These are phyloP conservation scores for Immersiella caudata DNA, from an alignment of 495 filamentous ascomycete genomes.

Conservation along the genomic window DNA sequence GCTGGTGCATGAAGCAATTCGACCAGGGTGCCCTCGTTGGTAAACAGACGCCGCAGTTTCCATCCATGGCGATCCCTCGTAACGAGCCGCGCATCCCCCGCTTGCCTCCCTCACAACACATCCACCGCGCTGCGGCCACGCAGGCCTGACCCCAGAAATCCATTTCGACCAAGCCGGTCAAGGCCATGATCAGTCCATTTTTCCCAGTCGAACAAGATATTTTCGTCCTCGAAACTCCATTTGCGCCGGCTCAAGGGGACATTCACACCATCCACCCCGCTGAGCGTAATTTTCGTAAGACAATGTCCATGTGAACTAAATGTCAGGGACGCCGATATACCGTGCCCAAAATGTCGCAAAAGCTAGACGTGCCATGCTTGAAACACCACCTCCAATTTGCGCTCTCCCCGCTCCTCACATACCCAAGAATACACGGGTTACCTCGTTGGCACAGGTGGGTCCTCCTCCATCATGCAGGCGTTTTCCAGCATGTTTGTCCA, in stretches of 20 bases:
- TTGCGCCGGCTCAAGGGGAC: not conserved
- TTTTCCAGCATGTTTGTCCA: conserved; percentile 99
- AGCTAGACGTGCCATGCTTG: not conserved
- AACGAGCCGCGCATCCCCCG: not conserved
- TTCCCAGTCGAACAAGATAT: not conserved
- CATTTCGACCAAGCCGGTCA: not conserved
- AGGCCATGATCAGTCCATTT: not conserved
- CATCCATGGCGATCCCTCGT: not conserved
- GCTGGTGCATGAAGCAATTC: not conserved
- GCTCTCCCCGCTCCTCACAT: not conserved
- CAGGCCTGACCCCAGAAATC: conserved; percentile 1
- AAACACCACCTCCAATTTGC: not conserved
- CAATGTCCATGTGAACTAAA: not conserved
- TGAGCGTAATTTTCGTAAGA: not conserved
- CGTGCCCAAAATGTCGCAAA: not conserved
- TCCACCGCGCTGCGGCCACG: conserved; percentile 9
- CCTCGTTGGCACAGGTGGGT: conserved; percentile 36
- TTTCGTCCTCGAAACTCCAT: conserved; percentile 1
- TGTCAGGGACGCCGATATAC: not conserved
- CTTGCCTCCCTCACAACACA: not conserved
- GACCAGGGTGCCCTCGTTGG: not conserved
- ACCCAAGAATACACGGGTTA: conserved; percentile 11
- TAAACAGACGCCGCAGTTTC: not conserved
- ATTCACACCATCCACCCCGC: not conserved
- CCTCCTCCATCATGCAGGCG: conserved; percentile 95